These are phyloP conservation scores for Telfairia occidentalis DNA, from an alignment of 331 rosid species.

Conservation along the genomic window DNA sequence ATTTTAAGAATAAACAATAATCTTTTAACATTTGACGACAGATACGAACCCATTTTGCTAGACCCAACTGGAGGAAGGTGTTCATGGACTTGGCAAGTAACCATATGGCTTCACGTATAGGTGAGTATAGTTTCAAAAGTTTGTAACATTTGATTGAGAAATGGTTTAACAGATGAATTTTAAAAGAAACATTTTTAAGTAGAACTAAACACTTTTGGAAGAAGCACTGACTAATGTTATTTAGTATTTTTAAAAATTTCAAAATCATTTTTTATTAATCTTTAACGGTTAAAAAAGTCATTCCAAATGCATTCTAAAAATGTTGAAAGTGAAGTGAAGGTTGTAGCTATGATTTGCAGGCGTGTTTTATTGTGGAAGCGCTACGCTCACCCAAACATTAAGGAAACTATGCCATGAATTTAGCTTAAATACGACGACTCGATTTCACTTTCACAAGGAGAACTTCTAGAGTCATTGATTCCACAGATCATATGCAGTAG, in stretches of 20 bases:
- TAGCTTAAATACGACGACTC: slow-evolving; percentile 54
- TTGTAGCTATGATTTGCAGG: no score
- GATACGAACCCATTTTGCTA: slow-evolving; percentile 85
- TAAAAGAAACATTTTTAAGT: no score
- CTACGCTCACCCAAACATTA: slow-evolving; percentile 40
- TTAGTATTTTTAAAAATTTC: no score
- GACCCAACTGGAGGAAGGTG: slow-evolving; percentile 84
- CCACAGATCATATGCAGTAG: background rate
- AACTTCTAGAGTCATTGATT: slow-evolving; percentile 39
- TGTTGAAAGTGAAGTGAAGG: no score
- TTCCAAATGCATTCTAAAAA: no score
- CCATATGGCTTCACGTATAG: slow-evolving; percentile 55
- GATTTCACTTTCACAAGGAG: slow-evolving; percentile 84
- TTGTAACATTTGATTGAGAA: background rate
- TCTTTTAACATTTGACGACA: no score
- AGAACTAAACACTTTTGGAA: no score
- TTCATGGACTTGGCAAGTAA: slow-evolving; percentile 40
- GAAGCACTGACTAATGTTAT: no score
- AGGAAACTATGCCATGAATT: slow-evolving; percentile 53
- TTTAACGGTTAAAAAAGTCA: no score
- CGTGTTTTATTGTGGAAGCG: slow-evolving; percentile 85
- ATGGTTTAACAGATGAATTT: no score
- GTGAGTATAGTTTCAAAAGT: slow-evolving; percentile 20
- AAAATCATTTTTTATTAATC: no score
- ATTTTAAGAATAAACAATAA: no score